phyloP scores from a whole-genome alignment of 2,329 filamentous ascomycete species.

The Colletotrichum horii region DNA sequence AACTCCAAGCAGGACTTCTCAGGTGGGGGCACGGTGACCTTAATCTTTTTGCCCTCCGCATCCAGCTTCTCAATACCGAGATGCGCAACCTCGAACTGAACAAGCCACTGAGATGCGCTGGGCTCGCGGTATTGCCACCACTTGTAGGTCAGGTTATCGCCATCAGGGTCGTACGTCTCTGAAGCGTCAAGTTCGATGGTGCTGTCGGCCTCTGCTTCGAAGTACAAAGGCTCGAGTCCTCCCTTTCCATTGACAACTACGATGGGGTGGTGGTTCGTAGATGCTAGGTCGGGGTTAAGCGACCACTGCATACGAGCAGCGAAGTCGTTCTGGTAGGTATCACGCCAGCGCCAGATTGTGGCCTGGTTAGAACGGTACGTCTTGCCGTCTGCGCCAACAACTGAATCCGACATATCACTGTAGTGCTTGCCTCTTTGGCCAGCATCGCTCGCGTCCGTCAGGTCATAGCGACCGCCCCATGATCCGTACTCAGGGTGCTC shows the following conservation, averaged over 20 bases:
- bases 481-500: slow-evolving; percentile 52
- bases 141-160: slow-evolving; percentile 45
- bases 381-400: slow-evolving; percentile 31
- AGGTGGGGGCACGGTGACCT: slow-evolving; percentile 17
- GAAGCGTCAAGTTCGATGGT: slow-evolving; percentile 48
- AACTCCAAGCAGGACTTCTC: slow-evolving; percentile 39
- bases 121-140: slow-evolving; percentile 55
- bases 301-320: slow-evolving; percentile 46
- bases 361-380: slow-evolving; percentile 33
- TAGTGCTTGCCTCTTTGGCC: slow-evolving; percentile 26
- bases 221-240: slow-evolving; percentile 39
- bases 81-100: slow-evolving; percentile 43
- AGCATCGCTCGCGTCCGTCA: slow-evolving; percentile 31
- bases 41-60: slow-evolving; percentile 17
- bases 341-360: slow-evolving; percentile 47
- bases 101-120: slow-evolving; percentile 42
- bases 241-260: slow-evolving; percentile 44
- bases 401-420: slow-evolving; percentile 31
- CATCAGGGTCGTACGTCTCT: slow-evolving; percentile 51
- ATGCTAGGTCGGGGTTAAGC: slow-evolving; percentile 25
- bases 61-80: slow-evolving; percentile 33
- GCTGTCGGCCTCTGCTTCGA: slow-evolving; percentile 44
- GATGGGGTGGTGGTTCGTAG: slow-evolving; percentile 52
- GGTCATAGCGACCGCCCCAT: slow-evolving; percentile 54
- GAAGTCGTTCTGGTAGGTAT: slow-evolving; percentile 46